Base-by-base conservation (phyloP, 345 rosid species). In the Eucalyptus victrix region DNA sequence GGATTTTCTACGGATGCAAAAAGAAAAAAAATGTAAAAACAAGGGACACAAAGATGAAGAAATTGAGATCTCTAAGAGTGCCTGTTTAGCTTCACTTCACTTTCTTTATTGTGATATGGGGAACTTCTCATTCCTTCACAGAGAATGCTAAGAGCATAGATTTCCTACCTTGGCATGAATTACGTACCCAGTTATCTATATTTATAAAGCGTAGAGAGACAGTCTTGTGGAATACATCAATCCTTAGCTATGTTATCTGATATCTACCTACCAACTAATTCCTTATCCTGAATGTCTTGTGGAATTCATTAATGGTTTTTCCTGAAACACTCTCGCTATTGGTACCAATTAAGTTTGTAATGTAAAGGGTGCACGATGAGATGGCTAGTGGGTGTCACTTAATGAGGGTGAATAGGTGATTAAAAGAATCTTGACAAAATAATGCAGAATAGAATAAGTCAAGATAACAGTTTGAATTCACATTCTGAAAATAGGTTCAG, bases 401-500 rank as follows among this genome's bases (percentile, higher is more conserved):
- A 51, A 51, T 51, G 23, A 9, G 54, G 56, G 9, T 51, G 56
- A 18, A 51, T 0, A 51, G 56, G 56, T 51, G 56, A 51, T 51
- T 51, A 51, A 51, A 51, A 51, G 23, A 51, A 51, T 51, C 23
- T 51, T 7, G 23, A 51, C 23, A 51, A 18, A 18, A 18, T 51
- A 51, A 51, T 51, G 23, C 23, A 4, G 23, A 51, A 51, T 51
- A 51, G 56, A 51, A 18, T 51, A 4, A 51, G 56, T 51, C 56
- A 18, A 51, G 56, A 51, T 51, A 51, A 51, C 0, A 51, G 2
- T 51, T 51, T 1, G 23, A 51, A 51, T 51, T 51, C 8, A 51
- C 4, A 51, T 51, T 18, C 23, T 7, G 0, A 9, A 51, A 51
- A 51, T 1, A 0, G 56, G 56, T 51, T 51, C 2, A 18, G 2